Base-by-base conservation (phyloP, 371 early-diverging fungal genomes). In the Mucor piriformis region DNA sequence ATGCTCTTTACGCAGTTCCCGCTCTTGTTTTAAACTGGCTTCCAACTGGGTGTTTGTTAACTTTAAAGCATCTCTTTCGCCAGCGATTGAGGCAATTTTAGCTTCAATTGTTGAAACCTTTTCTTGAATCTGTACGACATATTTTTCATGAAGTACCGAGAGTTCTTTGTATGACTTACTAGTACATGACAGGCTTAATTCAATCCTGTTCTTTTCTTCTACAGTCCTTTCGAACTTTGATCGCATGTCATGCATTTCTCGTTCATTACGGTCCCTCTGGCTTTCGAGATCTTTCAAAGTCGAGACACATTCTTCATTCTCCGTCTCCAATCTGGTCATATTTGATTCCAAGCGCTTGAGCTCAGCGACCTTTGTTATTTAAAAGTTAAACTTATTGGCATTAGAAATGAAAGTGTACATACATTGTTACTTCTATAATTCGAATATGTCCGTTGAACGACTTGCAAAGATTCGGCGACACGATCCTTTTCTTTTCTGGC, bases 151-250 rank as follows among this genome's bases (percentile, higher is more conserved):
- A 0, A 57, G 13, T 3, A 3, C 13, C 21, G 34, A 34, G 1
- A 57, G 33, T 11, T 57, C 50, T 23, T 48, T 18, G 16, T 40
- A 57, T 20, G 58, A 40, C n/a, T 50, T 37, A 11, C 50, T 50
- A 1, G 50, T 33, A 20, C 38, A 37, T 10, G 37, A 42, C 21
- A 57, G 21, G 20, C 20, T 57, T 15, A 57, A 38, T 18, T 38
- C n/a, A n/a, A n/a, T n/a, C n/a, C n/a, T n/a, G n/a, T n/a, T n/a
- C n/a, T n/a, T n/a, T n/a, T n/a, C n/a, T n/a, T n/a, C n/a, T n/a
- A n/a, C n/a, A n/a, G n/a, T n/a, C n/a, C n/a, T n/a, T n/a, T n/a
- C n/a, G n/a, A n/a, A n/a, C n/a, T n/a, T n/a, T n/a, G n/a, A n/a
- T 37, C 5, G 50, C 21, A 10, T 57, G n/a, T n/a, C n/a, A n/a